phyloP scores from a whole-genome alignment of 176 grass and related monocot genomes.

The Carex pumila region DNA sequence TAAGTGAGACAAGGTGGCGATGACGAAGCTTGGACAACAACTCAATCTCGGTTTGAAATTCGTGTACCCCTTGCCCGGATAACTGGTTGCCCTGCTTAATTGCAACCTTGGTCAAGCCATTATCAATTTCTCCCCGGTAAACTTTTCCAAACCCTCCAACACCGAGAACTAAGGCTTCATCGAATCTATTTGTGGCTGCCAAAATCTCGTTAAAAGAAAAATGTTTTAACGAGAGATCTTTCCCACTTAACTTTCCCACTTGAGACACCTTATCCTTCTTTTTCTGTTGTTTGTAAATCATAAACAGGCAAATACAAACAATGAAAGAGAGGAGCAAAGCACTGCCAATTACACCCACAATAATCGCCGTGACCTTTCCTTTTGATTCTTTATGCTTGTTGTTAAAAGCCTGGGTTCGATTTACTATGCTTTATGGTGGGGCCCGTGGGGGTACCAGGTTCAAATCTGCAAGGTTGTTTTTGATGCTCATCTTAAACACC shows the following conservation, averaged over 20 bases:
- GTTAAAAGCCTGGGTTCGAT: background rate
- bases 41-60: constrained; percentile 41
- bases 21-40: constrained; percentile 33
- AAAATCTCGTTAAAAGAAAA: constrained; percentile 34
- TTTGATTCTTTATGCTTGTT: background rate
- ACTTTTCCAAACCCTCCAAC: constrained; percentile 43
- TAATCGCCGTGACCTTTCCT: background rate
- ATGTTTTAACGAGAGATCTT: background rate
- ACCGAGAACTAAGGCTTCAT: constrained; percentile 32
- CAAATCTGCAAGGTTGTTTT: constrained; percentile 29
- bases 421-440: background rate
- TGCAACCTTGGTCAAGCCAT: constrained; percentile 28
- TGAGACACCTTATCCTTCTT: constrained; percentile 20
- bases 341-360: constrained; percentile 9
- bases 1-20: constrained; percentile 40
- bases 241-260: constrained; percentile 8
- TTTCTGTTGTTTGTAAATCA: constrained; percentile 18
- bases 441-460: constrained; percentile 9
- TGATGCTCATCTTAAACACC: constrained; percentile 33
- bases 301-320: constrained; percentile 7
- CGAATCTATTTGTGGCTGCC: constrained; percentile 29
- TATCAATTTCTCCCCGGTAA: constrained; percentile 28
- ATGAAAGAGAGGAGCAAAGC: background rate
- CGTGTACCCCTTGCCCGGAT: constrained; percentile 29
- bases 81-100: constrained; percentile 30